Base-by-base conservation (phyloP, 768 basidiomycete genomes). In the Tricholomella constricta region DNA sequence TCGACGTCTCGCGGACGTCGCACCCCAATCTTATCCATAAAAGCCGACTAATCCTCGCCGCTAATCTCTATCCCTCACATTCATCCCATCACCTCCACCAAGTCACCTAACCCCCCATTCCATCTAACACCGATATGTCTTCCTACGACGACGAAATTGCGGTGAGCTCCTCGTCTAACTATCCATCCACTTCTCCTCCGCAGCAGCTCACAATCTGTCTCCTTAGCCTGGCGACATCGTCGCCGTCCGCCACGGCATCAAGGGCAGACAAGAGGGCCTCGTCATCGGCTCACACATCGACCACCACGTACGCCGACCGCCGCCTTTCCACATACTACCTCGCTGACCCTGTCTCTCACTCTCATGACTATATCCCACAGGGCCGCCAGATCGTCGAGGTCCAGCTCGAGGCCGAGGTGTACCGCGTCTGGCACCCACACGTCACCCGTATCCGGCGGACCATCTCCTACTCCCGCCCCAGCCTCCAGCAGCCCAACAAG, bases 341-440 rank as follows among this genome's bases (percentile, higher is more conserved):
- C 26, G 22, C n/a, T 45, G 17, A 9, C 27, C 10, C 2, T 41
- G 41, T 36, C 19, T 31, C 46, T 31, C 41, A 45, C 48, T 50
- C 27, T 54, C 57, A 17, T 31, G 41, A 15, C 36, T 20, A 11
- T 41, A 23, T 25, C 50, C 9, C 46, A 6, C 57, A 93, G 91
- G 91, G 90, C 48, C 86, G 89, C 51, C 88, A 89, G 73, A 79
- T 92, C 59, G 72, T 94, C 56, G 88, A 91, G 65, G 86, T 94
- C 26, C 90, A 89, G 65, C 81, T 94, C 52, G 89, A 91, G 52
- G 75, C 77, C 25, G 83, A 88, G 50, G 63, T 89, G 50, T 88
- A 85, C 79, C 72, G 86, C 50, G 84, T 86, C 38, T 88, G 83
- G 85, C 85, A 86, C 64, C 91, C 89, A n/a, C 75, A 81, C 40